Percentiles rank a stretch among this genome's conserved stretches.
Evolutionary conservation across 139 green algal genomes (phyloP).

Genomic region (Nannochloris sp.): DNA sequence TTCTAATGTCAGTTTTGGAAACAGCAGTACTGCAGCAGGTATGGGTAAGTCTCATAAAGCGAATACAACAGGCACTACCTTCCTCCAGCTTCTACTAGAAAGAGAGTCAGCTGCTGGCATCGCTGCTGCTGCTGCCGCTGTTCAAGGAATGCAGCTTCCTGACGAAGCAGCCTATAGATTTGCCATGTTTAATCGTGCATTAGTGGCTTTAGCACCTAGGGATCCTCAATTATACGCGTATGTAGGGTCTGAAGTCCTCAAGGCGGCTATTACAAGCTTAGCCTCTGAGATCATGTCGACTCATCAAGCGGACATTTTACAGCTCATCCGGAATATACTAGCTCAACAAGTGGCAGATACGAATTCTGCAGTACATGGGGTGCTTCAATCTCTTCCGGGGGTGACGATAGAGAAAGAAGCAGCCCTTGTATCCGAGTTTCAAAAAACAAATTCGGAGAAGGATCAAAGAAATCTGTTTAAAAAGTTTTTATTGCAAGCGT

Average conservation of each 20-base stretch:
- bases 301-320: constrained; percentile 53
- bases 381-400: constrained; percentile 10
- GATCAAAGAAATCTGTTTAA: constrained; percentile 40
- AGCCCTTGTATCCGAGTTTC: background rate
- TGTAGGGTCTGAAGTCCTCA: constrained; percentile 42
- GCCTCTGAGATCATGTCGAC: constrained; percentile 18
- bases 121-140: constrained; percentile 33
- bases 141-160: constrained; percentile 59
- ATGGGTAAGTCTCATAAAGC: background rate
- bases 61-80: background rate
- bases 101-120: constrained; percentile 32
- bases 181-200: constrained; percentile 22
- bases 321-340: constrained; percentile 49
- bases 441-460: constrained; percentile 48
- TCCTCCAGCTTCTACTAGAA: constrained; percentile 46
- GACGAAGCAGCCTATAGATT: constrained; percentile 50
- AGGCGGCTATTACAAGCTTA: constrained; percentile 35
- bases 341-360: constrained; percentile 22
- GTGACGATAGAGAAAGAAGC: constrained; percentile 11
- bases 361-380: background rate
- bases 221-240: constrained; percentile 26
- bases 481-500: constrained; percentile 28
- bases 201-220: constrained; percentile 17
- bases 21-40: background rate
- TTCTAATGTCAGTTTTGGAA: background rate